Base-by-base conservation (phyloP, 805 yeast genomes). In the Priceomyces carsonii region DNA sequence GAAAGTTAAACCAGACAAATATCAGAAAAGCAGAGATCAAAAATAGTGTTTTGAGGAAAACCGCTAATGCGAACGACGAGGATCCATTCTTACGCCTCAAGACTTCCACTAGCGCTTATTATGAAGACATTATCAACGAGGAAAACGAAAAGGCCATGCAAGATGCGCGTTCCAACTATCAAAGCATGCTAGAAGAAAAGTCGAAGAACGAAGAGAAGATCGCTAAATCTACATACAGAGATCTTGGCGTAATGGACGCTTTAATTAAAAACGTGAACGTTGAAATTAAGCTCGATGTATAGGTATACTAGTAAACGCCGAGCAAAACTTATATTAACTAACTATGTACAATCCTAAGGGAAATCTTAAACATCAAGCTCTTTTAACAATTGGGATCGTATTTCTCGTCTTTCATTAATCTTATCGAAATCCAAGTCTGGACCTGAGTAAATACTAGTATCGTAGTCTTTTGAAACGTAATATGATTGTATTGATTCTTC, bases 51-150 rank as follows among this genome's bases (percentile, higher is more conserved):
- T 67, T 63, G 55, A 74, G 81, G 46, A 78, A 62, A 47, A 45
- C 71, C 37, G 67, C 48, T 27, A 62, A 63, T 38, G 69, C 77
- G 35, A 77, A 72, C 49, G 59, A 50, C 6, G 70, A 70, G 6
- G 86, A 93, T 64, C 98, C 99, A 15, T 93, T 93, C 61, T 79
- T 85, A 47, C 80, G 98, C 58, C 75, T 93, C 54, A 83, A 86
- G 57, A 91, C 98, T 1, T 84, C 80, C 42, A 86, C 97, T 1
- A 78, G 86, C 51, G 79, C 87, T 41, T 91, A 87, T 61, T 88
- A 89, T 53, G 69, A 71, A 38, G 75, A 76, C 36, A 63, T 71
- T 30, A 78, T 73, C 42, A 71, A 71, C 42, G 75, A 71, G 41
- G 82, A 74, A 44, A 78, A 80, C 46, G 80, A 74, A 45, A 74